These are phyloP conservation scores for Backusella liffmaniae DNA, from an alignment of 192 early-diverging fungal genomes.

Conservation along the genomic window DNA sequence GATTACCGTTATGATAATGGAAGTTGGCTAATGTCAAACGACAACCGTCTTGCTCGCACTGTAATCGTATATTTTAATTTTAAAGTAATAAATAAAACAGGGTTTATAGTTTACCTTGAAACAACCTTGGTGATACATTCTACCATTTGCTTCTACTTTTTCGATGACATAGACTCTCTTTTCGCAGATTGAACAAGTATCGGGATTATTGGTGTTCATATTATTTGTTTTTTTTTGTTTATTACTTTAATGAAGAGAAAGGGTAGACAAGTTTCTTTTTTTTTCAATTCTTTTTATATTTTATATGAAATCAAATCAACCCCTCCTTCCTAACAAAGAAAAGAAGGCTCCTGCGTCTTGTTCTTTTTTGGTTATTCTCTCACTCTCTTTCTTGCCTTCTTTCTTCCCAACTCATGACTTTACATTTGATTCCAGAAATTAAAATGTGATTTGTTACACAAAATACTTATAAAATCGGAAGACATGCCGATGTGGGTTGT, in stretches of 20 bases:
- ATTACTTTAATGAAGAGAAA: background rate
- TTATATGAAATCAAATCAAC: background rate
- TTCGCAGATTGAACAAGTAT: constrained; percentile 11
- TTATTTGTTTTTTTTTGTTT: background rate
- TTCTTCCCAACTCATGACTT: background rate
- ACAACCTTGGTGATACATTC: constrained; percentile 14
- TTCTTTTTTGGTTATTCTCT: background rate
- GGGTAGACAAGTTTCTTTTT: background rate
- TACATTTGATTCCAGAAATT: background rate
- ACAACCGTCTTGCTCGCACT: constrained; percentile 25
- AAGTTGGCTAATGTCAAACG: constrained; percentile 27
- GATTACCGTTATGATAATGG: constrained; percentile 8
- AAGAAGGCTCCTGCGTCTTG: background rate
- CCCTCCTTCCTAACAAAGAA: background rate
- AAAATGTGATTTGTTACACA: background rate
- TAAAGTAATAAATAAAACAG: background rate
- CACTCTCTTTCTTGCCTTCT: background rate
- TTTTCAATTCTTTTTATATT: background rate
- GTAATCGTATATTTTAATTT: background rate
- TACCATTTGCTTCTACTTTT: constrained; percentile 25
- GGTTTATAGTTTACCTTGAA: constrained; percentile 13
- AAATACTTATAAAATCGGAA: background rate
- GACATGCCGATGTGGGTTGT: background rate
- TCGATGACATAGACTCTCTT: constrained; percentile 20
- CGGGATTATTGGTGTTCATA: constrained; percentile 3